phyloP scores from a whole-genome alignment of 78 protist genomes.

The Trichosphaerium sp. region DNA sequence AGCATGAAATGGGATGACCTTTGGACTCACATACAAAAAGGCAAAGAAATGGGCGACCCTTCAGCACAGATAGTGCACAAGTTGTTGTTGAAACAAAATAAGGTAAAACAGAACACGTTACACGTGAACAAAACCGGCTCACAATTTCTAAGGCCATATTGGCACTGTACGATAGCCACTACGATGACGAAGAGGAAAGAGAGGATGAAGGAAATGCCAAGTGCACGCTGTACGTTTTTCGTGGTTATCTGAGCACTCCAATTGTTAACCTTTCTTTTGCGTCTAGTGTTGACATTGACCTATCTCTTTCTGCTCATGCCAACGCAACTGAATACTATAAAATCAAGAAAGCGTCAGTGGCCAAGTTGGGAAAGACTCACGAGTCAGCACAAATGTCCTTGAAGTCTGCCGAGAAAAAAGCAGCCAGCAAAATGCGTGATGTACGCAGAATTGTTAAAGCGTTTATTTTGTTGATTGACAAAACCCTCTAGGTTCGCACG shows the following conservation, averaged over 20 bases:
- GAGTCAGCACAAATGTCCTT: conserved; percentile 55
- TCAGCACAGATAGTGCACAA: background rate
- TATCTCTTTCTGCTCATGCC: conserved; percentile 64
- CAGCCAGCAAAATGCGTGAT: conserved; percentile 6
- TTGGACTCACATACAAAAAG: background rate
- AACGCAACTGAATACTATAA: conserved; percentile 70
- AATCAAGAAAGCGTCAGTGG: conserved; percentile 44
- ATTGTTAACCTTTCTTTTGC: too few relatives aligned
- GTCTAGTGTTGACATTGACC: conserved; percentile 64
- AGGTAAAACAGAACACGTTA: too few relatives aligned
- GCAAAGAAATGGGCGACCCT: conserved; percentile 8
- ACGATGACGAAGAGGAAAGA: conserved; percentile 13
- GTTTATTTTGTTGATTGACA: background rate
- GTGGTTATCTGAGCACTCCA: too few relatives aligned
- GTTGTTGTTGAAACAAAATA: too few relatives aligned
- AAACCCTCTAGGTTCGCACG: background rate
- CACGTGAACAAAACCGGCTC: too few relatives aligned
- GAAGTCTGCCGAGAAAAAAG: conserved; percentile 43
- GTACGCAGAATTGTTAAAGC: background rate
- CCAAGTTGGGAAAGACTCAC: conserved; percentile 62
- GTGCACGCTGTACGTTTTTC: too few relatives aligned
- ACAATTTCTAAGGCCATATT: background rate
- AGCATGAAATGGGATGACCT: conserved; percentile 79
- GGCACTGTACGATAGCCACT: conserved; percentile 1
- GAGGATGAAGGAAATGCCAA: conserved; percentile 33